phyloP scores from a whole-genome alignment of 2,329 filamentous ascomycete species.

The Hymenoscyphus scutula region DNA sequence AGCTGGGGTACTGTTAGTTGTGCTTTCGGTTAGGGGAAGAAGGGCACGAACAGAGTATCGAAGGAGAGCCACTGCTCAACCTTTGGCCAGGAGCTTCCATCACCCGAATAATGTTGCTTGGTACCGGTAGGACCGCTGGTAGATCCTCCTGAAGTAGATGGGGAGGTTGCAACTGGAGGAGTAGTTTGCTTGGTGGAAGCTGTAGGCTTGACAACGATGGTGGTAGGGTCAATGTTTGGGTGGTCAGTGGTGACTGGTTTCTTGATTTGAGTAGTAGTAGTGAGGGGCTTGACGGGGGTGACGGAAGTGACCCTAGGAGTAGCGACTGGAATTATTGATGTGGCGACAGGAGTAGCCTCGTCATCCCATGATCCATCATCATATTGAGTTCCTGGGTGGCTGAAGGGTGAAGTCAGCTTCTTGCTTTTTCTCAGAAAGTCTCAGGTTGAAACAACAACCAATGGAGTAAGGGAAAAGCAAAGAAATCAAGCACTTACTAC shows the following conservation, averaged over 20 bases:
- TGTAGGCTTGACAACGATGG: background rate
- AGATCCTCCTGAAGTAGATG: background rate
- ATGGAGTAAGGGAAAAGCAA: background rate
- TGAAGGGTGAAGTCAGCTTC: background rate
- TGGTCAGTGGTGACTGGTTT: background rate
- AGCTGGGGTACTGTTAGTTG: conserved; percentile 4
- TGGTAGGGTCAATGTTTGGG: background rate
- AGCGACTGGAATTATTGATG: background rate
- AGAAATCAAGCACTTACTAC: background rate
- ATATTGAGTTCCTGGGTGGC: background rate
- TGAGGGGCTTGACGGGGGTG: no score
- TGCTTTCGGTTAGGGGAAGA: background rate
- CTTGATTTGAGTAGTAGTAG: background rate
- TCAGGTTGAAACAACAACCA: background rate
- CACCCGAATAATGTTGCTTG: conserved; percentile 6
- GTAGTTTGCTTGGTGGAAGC: background rate
- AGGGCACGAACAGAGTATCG: background rate
- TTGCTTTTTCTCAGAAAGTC: background rate
- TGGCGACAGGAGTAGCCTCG: background rate
- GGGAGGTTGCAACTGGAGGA: background rate
- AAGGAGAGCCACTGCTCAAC: conserved; percentile 8
- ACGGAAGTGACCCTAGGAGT: background rate
- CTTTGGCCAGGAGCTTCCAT: conserved; percentile 12
- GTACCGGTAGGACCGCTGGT: background rate
- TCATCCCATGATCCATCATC: background rate